Evolutionary conservation across 1,284 basidiomycete genomes (phyloP), one percentile per base, ranked within the genome.

Genomic region (Irpex sp.): DNA sequence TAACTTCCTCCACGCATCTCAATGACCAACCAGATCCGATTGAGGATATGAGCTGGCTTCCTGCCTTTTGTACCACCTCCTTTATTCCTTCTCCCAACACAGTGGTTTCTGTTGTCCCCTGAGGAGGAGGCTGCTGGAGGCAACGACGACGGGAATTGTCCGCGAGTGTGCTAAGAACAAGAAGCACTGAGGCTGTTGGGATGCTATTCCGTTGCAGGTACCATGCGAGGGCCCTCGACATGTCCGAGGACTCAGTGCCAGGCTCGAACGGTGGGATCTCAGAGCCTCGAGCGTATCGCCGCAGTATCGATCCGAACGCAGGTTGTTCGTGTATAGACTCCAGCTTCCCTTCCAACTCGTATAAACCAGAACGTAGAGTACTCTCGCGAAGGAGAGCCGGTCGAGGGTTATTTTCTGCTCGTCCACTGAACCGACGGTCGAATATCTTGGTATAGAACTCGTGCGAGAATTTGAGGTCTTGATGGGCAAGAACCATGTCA

Each of bases 381-480:
- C 82, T 86, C 69, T 89, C 86, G 13, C 90, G 80, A 37, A 93
- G 78, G 26, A 93, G 79, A 0, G 89, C 80, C 0, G 87, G 81
- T 5, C 90, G 80, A 1, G 78, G 73, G 64, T 87, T 88, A 68
- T 85, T 85, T 67, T 90, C 88, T 5, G 78, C 62, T 19, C 81
- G 78, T 1, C 89, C 88, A 66, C 86, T 87, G 74, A 91, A 90
- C 33, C 85, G 80, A 49, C 86, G 78, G 17, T 90, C 88, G 71
- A 84, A 92, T 1, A 91, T 80, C 66, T 84, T 87, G 68, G 79
- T 79, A 68, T 93, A 93, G 71, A 92, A 93, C 68, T 91, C 88
- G 21, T 82, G 79, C 0, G 83, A 81, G 68, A 90, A 90, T 33
- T 85, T 80, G 4, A 92, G 77, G 70, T 93, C 90, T 65, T 90